Conservation (phyloP, 805 yeast species). For the Lipomyces orientalis region DNA sequence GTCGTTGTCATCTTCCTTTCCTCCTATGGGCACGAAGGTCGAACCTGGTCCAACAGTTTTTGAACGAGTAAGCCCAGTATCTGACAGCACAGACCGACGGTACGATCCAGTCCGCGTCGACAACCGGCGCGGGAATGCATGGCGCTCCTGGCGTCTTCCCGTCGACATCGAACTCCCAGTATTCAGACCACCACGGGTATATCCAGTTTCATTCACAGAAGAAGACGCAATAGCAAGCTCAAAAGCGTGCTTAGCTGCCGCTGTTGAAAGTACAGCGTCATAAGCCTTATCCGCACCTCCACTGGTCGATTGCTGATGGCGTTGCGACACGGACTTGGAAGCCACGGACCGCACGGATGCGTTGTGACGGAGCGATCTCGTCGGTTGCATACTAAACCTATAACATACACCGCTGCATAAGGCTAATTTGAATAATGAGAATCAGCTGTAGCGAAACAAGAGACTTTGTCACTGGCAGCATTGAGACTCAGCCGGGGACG, state of each 20-base stretch:
- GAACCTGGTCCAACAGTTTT: background rate
- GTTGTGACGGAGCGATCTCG: background rate
- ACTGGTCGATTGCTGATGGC: background rate
- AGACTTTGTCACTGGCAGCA: background rate
- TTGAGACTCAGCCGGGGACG: background rate
- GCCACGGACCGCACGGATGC: background rate
- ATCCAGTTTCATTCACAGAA: background rate
- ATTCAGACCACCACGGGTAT: background rate
- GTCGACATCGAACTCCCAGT: background rate
- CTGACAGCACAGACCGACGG: background rate
- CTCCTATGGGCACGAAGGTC: background rate
- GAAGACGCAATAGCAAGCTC: conserved; percentile 8
- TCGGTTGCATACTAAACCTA: background rate
- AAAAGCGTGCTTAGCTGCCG: conserved; percentile 9
- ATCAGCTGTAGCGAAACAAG: background rate
- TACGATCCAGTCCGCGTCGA: background rate
- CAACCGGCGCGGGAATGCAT: background rate
- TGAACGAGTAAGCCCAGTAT: background rate
- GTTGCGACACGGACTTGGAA: background rate
- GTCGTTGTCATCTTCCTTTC: background rate
- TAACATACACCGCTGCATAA: background rate
- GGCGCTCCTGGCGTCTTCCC: background rate
- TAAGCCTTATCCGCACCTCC: conserved; percentile 3
- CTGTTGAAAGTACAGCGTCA: conserved; percentile 8
- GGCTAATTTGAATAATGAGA: background rate